Evolutionary conservation across 192 early-diverging fungal species (phyloP), one percentile per base, ranked within the genome.

Genomic region (Coemansia sp.): DNA sequence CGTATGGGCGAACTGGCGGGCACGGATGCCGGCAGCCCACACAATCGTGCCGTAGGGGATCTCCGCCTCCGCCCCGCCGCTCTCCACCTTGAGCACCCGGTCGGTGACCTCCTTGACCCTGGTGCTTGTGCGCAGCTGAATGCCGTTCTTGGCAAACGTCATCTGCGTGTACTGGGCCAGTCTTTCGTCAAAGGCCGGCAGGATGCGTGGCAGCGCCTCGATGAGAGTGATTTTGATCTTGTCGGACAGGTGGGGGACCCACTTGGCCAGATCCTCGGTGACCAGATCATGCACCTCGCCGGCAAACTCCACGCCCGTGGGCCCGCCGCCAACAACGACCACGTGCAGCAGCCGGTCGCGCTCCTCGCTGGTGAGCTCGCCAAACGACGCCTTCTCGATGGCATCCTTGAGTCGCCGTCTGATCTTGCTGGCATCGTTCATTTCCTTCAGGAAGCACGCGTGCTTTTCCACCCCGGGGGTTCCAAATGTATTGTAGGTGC

Each of bases 291-390:
- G 84, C 59, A 92, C 62, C 60, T 90, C 88, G 18, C 81, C 83
- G 18, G 86, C 84, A 38, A 83, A 87, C 66, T 89, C 87, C 15
- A 88, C 74, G 16, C 88, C 86, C 2, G 92, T 94, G 9, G 92
- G 91, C 0, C 92, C 92, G 40, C 91, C 93, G 10, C 93, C 93
- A 5, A 93, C 89, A 3, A 92, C 83, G 1, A 86, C 91, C 63
- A 95, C 89, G 60, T 93, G 90, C 49, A 95, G 57, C 42, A 86
- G 56, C 3, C 81, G 72, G 26, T 79, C 70, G 59, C 81, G 79
- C 68, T 92, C 84, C 50, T 87, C 71, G 2, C 82, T 77, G 0
- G 84, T 79, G 6, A 84, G 53, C 16, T 78, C 75, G 52, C 82
- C 84, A 47, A 90, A 86, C 46, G 82, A 78, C 2, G 93, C 93